These are phyloP conservation scores for Davidsoniella virescens DNA, from an alignment of 2,329 filamentous ascomycete species.

Conservation along the genomic window DNA sequence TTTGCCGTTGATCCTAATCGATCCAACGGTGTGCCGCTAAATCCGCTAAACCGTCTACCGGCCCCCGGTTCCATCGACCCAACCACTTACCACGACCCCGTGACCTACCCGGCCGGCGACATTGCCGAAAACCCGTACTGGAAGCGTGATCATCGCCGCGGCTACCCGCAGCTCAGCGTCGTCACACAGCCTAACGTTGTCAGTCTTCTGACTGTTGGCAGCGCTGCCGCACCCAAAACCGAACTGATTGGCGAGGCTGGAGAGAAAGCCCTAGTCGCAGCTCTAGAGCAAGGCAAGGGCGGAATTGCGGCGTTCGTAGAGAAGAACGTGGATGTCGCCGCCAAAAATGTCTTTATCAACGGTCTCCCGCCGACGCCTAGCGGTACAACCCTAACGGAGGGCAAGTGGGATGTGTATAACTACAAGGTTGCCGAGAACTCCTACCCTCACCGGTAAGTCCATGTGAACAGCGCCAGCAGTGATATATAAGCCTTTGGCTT, in stretches of 20 bases:
- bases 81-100: conserved; percentile 23
- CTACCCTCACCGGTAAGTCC: conserved; percentile 52
- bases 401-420: conserved; percentile 50
- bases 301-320: conserved; percentile 40
- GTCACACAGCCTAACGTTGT: conserved; percentile 76
- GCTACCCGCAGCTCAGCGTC: conserved; percentile 65
- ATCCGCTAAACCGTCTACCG: conserved; percentile 82
- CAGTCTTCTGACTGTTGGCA: conserved; percentile 70
- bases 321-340: conserved; percentile 34
- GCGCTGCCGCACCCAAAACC: conserved; percentile 61
- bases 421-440: conserved; percentile 50
- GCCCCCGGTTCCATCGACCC: conserved; percentile 30
- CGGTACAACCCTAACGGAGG: conserved; percentile 40
- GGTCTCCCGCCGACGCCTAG: conserved; percentile 79
- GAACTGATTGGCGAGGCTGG: conserved; percentile 55
- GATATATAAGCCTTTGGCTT: neutral
- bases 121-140: conserved; percentile 35
- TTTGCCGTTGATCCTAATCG: conserved; percentile 74
- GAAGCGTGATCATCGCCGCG: conserved; percentile 77
- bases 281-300: conserved; percentile 57
- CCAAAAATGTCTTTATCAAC: conserved; percentile 48
- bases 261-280: conserved; percentile 51
- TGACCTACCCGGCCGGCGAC: conserved; percentile 37
- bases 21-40: conserved; percentile 81
- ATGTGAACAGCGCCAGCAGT: neutral